Percentiles rank a stretch among this genome's conserved stretches.
Evolutionary conservation across 768 basidiomycete genomes (phyloP).

Genomic region (Ramaria rubella): DNA sequence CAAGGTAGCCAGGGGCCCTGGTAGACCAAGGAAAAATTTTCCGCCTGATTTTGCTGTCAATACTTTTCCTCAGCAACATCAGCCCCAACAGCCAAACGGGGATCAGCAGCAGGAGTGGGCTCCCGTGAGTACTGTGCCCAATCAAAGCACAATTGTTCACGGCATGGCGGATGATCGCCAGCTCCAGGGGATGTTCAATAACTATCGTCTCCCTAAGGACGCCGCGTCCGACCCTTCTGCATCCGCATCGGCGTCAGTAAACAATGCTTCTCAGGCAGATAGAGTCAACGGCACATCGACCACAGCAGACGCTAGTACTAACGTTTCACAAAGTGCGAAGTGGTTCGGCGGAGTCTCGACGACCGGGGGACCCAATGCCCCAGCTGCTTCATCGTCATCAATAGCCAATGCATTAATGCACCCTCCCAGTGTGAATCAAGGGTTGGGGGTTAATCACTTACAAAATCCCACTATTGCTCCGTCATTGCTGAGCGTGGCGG

Average conservation of each 20-base stretch:
- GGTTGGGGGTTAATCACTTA: neutral
- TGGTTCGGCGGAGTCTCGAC: neutral
- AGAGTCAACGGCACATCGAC: neutral
- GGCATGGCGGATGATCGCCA: neutral
- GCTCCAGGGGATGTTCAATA: slow-evolving; percentile 11
- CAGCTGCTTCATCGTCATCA: neutral
- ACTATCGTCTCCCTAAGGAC: slow-evolving; percentile 6
- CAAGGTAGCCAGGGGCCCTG: slow-evolving; percentile 28
- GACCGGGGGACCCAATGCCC: neutral
- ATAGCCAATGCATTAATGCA: slow-evolving; percentile 1
- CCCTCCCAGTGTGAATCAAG: neutral
- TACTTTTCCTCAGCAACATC: slow-evolving; percentile 1
- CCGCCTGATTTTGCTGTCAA: slow-evolving; percentile 25
- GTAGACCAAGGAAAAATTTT: slow-evolving; percentile 34
- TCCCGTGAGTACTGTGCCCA: neutral
- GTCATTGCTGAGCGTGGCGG: neutral
- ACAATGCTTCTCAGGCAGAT: neutral
- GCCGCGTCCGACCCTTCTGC: neutral
- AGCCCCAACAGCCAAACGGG: neutral
- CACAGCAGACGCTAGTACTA: neutral
- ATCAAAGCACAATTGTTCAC: neutral
- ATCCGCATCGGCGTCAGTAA: neutral
- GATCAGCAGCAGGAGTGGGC: slow-evolving; percentile 4
- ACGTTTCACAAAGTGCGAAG: neutral
- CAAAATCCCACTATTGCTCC: neutral